These are phyloP conservation scores for Piper longum DNA, from an alignment of 164 flowering plant species.

Conservation along the genomic window DNA sequence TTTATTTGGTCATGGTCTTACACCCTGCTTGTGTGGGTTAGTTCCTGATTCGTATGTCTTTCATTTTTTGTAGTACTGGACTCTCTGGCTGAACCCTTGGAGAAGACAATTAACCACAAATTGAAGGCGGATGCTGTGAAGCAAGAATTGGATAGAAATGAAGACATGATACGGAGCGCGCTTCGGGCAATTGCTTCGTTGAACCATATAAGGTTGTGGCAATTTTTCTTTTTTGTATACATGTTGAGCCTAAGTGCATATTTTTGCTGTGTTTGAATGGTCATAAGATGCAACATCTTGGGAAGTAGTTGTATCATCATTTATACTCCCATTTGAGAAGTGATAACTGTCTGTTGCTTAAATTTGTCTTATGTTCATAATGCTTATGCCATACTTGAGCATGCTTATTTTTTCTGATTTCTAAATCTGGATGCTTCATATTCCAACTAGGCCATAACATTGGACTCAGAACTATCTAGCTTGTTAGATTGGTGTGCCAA, in stretches of 20 bases:
- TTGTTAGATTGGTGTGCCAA: not conserved
- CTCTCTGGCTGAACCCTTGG: slow-evolving; percentile 95
- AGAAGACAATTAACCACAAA: slow-evolving; percentile 75
- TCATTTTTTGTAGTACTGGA: slow-evolving; percentile 58
- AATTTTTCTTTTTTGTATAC: not conserved
- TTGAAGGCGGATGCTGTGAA: slow-evolving; percentile 98
- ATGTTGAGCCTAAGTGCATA: not conserved
- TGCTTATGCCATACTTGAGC: no score
- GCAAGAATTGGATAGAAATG: slow-evolving; percentile 98
- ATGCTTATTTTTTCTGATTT: no score
- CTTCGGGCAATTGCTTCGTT: slow-evolving; percentile 87
- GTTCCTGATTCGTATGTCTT: not conserved
- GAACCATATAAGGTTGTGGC: slow-evolving; percentile 69
- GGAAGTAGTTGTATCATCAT: no score
- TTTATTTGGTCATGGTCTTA: not conserved
- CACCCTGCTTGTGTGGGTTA: not conserved
- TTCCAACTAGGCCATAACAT: no score
- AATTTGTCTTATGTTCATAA: no score
- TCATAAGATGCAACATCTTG: no score
- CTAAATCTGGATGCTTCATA: not conserved
- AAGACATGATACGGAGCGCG: slow-evolving; percentile 98
- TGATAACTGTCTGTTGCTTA: no score
- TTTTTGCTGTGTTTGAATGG: no score
- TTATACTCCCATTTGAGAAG: no score
- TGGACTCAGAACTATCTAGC: no score